Base-by-base conservation (phyloP, 768 basidiomycete species). In the Lentinula sp. region DNA sequence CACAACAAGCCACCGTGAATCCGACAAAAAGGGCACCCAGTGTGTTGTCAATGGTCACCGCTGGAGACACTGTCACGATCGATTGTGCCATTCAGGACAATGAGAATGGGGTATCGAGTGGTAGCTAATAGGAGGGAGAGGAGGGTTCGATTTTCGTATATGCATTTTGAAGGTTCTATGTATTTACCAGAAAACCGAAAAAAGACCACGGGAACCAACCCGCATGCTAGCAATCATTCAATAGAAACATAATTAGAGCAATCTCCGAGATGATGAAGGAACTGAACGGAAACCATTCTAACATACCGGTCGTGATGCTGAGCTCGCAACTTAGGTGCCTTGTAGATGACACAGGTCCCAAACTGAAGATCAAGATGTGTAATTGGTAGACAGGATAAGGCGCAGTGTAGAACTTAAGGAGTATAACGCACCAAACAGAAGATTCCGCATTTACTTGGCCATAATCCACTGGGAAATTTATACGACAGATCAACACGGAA, bases 21-120 rank as follows among this genome's bases (percentile, higher is more conserved):
- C 87, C 87, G 50, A 86, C 67, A 63, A 86, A 79, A 48, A 81
- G 70, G 16, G 86, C 85, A 39, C 87, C 87, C 15, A 88, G 76
- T 1, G 86, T 87, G 65, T 74, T 78, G 59, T 78, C 70, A 57
- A 80, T 68, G 57, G 64, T 71, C 59, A 67, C 31, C 35, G n/a
- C 49, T 11, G 49, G 23, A 10, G 42, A 46, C 31, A 59, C 57
- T 16, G 42, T 43, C 32, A 15, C 28, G n/a, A 49, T 21, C 57
- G 28, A 15, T 13, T 39, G 21, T 31, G 54, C 35, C 40, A 48
- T 59, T 10, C 9, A 13, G 28, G 13, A 37, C 42, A 45, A 43
- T 6, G 42, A 9, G 45, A 37, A 42, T 31, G 13, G 56, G 56
- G 23, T 21, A 11, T 54, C 43, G 49, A 50, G 40, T 11, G 46